phyloP scores from a whole-genome alignment of 2,329 filamentous ascomycete genomes.

The Colletotrichum chlorophyti region DNA sequence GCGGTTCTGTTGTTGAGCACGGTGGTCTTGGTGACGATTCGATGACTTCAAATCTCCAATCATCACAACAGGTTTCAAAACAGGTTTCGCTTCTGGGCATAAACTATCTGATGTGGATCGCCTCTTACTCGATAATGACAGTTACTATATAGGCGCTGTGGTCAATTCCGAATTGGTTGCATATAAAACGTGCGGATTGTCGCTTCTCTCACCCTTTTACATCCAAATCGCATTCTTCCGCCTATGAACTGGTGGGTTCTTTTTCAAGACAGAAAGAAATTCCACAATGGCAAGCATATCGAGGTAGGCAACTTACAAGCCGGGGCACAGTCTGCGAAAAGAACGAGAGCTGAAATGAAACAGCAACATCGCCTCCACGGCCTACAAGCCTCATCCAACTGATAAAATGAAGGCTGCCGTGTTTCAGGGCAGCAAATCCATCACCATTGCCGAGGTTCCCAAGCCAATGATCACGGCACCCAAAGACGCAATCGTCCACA shows the following conservation, averaged over 20 bases:
- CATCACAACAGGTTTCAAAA: no score
- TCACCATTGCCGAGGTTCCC: constrained; percentile 28
- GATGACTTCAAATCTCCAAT: not conserved
- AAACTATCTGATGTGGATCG: no score
- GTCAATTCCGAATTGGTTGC: no score
- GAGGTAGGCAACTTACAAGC: not conserved
- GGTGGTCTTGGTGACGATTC: not conserved
- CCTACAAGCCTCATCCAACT: not conserved
- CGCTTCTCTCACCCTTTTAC: no score
- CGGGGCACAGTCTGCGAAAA: no score
- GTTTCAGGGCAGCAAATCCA: not conserved
- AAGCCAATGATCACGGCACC: constrained; percentile 27
- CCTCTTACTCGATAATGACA: no score
- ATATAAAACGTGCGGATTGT: no score
- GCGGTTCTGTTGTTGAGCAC: not conserved
- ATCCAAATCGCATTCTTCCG: no score
- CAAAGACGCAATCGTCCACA: constrained; percentile 42
- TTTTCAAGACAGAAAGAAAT: no score
- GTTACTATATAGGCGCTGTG: no score
- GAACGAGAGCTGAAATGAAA: no score
- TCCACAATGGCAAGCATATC: not conserved
- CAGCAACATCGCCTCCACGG: not conserved
- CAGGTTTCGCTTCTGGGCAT: no score
- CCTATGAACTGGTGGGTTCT: not conserved
- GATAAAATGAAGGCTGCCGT: constrained; percentile 7